Evolutionary conservation across 2,329 filamentous ascomycete species (phyloP).

Genomic region (Cryphonectria nitschkei): DNA sequence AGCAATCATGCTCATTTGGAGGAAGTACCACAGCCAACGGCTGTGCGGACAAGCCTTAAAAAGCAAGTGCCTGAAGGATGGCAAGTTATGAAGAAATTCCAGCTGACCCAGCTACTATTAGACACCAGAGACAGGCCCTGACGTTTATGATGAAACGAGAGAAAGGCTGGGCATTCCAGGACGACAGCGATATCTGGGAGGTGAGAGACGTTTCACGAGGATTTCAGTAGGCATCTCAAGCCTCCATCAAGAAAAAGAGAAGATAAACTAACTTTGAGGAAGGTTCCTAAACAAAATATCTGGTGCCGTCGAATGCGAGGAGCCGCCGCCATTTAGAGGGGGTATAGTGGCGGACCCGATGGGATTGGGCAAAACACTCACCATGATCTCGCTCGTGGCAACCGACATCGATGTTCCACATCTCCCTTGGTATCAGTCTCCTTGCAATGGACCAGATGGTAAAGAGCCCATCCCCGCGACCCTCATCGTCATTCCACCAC

Average conservation of each 20-base stretch:
- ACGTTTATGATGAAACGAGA: slow-evolving; percentile 48
- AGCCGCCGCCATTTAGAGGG: slow-evolving; percentile 43
- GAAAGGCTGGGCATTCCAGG: slow-evolving; percentile 40
- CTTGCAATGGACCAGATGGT: not conserved
- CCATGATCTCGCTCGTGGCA: slow-evolving; percentile 47
- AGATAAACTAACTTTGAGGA: not conserved
- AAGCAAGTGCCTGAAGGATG: slow-evolving; percentile 31
- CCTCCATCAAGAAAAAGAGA: too few species aligned
- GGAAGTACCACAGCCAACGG: slow-evolving; percentile 36
- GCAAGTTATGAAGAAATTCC: not conserved
- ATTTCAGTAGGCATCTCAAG: slow-evolving; percentile 29
- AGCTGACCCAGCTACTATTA: slow-evolving; percentile 30
- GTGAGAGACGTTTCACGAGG: slow-evolving; percentile 30
- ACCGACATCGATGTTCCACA: slow-evolving; percentile 30
- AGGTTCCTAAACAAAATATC: slow-evolving; percentile 44
- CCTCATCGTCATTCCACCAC: slow-evolving; percentile 42
- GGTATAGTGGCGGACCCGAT: slow-evolving; percentile 52
- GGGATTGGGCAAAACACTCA: slow-evolving; percentile 51
- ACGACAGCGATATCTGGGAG: slow-evolving; percentile 41
- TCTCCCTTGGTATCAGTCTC: not conserved
- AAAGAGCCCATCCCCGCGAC: not conserved
- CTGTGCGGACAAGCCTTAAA: slow-evolving; percentile 33
- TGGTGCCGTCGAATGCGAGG: slow-evolving; percentile 33
- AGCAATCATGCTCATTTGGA: slow-evolving; percentile 34
- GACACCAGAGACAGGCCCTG: slow-evolving; percentile 49